Evolutionary conservation across 2,329 filamentous ascomycete genomes (phyloP).

Genomic region (Phaeoacremonium minimum): DNA sequence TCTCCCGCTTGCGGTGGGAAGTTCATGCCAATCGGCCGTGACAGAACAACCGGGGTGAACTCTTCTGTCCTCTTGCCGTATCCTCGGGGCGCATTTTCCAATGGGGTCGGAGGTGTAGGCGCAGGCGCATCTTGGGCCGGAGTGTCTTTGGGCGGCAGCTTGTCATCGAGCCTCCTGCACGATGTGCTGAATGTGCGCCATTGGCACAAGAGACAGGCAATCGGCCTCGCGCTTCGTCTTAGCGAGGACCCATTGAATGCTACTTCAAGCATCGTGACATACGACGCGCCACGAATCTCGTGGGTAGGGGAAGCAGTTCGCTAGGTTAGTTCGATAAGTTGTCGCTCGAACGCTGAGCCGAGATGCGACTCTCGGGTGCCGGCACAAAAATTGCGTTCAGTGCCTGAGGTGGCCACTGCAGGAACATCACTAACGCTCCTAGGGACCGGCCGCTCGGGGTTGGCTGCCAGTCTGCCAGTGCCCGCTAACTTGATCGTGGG

Average conservation of each 20-base stretch:
- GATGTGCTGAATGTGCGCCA: conserved; percentile 45
- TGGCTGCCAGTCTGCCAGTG: too few species aligned
- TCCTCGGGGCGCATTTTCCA: conserved; percentile 54
- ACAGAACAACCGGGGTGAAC: conserved; percentile 56
- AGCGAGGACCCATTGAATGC: conserved; percentile 1
- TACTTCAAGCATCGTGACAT: conserved; percentile 5
- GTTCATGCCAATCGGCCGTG: conserved; percentile 77
- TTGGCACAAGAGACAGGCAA: conserved; percentile 45
- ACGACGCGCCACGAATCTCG: neutral
- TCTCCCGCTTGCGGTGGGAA: conserved; percentile 71
- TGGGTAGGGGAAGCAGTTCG: neutral
- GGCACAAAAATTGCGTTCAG: neutral
- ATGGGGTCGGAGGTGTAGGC: conserved; percentile 30
- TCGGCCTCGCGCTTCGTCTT: conserved; percentile 1
- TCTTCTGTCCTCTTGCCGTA: conserved; percentile 51
- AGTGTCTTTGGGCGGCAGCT: conserved; percentile 8
- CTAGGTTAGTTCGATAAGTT: too few species aligned
- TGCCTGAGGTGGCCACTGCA: too few species aligned
- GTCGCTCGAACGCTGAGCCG: too few species aligned
- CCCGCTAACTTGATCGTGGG: too few species aligned
- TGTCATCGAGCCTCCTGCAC: conserved; percentile 21
- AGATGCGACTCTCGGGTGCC: too few species aligned
- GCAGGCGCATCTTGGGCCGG: conserved; percentile 11
- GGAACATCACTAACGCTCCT: too few species aligned
- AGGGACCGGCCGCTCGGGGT: too few species aligned